Evolutionary conservation across 352 stramenopile species (phyloP).

Genomic region (Pythium pectinolyticum): DNA sequence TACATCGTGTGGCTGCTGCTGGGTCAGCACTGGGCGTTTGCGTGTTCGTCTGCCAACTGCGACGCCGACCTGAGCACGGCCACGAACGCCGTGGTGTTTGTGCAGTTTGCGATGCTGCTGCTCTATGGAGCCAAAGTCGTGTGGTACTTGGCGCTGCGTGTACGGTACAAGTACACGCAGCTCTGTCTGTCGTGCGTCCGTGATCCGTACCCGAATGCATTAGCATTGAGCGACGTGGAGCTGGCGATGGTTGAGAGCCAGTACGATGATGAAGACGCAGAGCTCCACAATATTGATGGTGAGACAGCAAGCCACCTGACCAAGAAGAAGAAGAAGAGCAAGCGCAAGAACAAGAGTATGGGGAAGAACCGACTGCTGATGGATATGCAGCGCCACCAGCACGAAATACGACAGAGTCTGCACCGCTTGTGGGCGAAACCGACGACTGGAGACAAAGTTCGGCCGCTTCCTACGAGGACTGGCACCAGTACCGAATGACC

Average conservation of each 20-base stretch:
- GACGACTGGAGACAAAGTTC: too few relatives aligned
- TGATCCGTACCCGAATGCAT: conserved; percentile 36
- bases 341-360: conserved; percentile 9
- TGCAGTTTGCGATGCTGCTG: conserved; percentile 33
- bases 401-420: conserved; percentile 25
- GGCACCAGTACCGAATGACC: background rate
- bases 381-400: conserved; percentile 28
- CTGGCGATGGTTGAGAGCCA: conserved; percentile 24
- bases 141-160: conserved; percentile 42
- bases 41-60: conserved; percentile 32
- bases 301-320: background rate
- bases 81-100: conserved; percentile 34
- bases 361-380: conserved; percentile 10
- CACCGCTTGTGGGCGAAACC: conserved; percentile 14
- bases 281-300: background rate
- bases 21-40: conserved; percentile 38
- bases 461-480: too few relatives aligned
- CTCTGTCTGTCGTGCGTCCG: conserved; percentile 34
- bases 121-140: conserved; percentile 39
- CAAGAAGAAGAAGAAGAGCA: too few relatives aligned
- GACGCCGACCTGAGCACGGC: conserved; percentile 37
- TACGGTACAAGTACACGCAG: conserved; percentile 34
- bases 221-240: conserved; percentile 29
- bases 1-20: conserved; percentile 36
- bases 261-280: background rate